Evolutionary conservation across 2,329 filamentous ascomycete genomes (phyloP).

Genomic region (Ophiostoma novo-ulmi): DNA sequence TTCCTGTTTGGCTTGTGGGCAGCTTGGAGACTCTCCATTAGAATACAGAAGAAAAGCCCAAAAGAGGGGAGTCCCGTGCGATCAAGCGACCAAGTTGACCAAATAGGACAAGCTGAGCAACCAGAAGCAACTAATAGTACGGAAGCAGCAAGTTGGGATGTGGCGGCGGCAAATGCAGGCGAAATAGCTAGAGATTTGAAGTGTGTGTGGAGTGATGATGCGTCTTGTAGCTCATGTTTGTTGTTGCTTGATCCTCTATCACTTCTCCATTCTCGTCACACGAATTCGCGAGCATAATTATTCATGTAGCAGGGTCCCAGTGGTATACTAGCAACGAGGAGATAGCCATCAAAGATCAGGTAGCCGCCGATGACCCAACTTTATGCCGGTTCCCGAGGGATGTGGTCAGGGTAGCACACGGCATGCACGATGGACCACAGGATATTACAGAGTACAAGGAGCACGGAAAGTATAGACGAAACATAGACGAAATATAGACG

Average conservation of each 20-base stretch:
- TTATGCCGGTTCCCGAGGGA: background rate
- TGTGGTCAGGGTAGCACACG: constrained; percentile 11
- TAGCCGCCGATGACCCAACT: background rate
- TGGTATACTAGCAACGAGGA: no score
- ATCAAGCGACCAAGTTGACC: background rate
- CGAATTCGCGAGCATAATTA: no score
- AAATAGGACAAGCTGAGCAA: background rate
- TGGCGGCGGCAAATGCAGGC: background rate
- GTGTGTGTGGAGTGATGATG: constrained; percentile 8
- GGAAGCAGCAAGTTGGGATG: background rate
- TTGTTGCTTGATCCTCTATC: no score
- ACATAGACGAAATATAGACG: background rate
- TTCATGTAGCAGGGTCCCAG: no score
- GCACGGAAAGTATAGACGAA: constrained; percentile 6
- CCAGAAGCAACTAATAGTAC: background rate
- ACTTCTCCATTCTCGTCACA: no score
- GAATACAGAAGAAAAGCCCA: background rate
- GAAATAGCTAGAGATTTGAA: background rate
- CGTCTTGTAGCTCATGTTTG: background rate
- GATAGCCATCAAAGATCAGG: background rate
- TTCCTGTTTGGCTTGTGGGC: background rate
- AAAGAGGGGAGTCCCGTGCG: background rate
- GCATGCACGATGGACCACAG: background rate
- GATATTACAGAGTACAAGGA: background rate
- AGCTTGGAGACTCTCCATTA: background rate